Base-by-base conservation (phyloP, 2,329 filamentous ascomycete genomes). In the Fusarium tuaranense region DNA sequence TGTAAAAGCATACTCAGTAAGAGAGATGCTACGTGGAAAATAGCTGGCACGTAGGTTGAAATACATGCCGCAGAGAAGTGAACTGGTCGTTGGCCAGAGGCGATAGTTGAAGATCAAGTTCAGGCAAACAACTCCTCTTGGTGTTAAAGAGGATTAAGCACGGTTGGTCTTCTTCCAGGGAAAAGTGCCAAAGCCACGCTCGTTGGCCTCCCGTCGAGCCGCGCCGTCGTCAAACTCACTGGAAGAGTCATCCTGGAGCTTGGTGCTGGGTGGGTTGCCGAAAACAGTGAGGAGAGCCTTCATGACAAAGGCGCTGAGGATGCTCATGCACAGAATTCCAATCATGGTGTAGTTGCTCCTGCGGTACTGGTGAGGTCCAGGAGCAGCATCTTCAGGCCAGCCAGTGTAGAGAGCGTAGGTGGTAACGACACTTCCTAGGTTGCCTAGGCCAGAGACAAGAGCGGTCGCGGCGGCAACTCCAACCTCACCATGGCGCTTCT, bases 381-480 rank as follows among this genome's bases (percentile, higher is more conserved):
- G 85, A n/a, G 84, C 85, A 10, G 90, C 90, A 81, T 98, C 95
- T 51, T 88, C 92, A 3, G 92, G 90, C 95, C 95, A 98, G 34
- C 95, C 95, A 0, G 92, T 92, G 82, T 97, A 98, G 58, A 98
- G 85, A 14, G 95, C 95, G 80, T 97, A 98, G 0, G 95, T 97
- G 2, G 94, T 97, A 65, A 94, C 88, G 69, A 98, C 93, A 78
- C 92, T 95, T 34, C 95, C 95, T 20, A 97, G 86, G 79, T 98
- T 98, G 0, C 95, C 95, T 44, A 97, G 87, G 1, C 95, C 95
- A 0, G 94, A 97, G 1, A 98, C 95, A 13, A 98, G 87, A 4
- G 95, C 95, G 2, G 93, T 91, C 0, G 95, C 95, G 16, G 95
- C 93, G 5, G 95, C 95, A 8, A 98, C 95, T 65, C 95, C 95